These are phyloP conservation scores for Ricinus communis DNA, from an alignment of 345 rosid genomes.

Conservation along the genomic window DNA sequence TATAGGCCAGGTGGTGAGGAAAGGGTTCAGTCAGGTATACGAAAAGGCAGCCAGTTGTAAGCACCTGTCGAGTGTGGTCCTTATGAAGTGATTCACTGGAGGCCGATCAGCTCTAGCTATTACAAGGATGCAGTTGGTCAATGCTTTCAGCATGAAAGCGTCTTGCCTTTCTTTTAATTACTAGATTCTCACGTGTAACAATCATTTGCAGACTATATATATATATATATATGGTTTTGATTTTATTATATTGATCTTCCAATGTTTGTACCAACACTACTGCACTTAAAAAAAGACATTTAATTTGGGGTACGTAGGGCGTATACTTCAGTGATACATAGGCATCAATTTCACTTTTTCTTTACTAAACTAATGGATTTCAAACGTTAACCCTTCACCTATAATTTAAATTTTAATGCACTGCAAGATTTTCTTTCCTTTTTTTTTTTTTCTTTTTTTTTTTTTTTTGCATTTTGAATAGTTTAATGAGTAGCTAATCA, in stretches of 20 bases:
- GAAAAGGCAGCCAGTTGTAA: no score
- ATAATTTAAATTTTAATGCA: not conserved
- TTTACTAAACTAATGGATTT: not conserved
- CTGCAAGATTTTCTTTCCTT: not conserved
- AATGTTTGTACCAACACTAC: not conserved
- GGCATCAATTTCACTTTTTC: not conserved
- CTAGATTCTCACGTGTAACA: no score
- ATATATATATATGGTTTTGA: no score
- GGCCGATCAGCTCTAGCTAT: not conserved
- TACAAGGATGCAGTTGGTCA: not conserved
- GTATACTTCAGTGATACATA: not conserved
- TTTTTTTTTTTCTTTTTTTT: no score
- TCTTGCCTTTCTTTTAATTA: no score
- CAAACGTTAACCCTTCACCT: not conserved
- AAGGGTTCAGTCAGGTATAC: no score
- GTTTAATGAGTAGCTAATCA: constrained; percentile 12
- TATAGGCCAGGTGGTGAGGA: no score
- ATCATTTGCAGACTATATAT: no score
- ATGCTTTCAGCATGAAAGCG: no score
- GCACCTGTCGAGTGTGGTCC: no score
- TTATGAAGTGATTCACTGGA: no score
- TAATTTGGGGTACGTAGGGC: not conserved
- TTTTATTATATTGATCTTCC: not conserved
- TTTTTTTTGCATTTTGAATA: constrained; percentile 1
- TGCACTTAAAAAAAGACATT: not conserved